A percentile compares a stretch with the other conserved stretches of the same genome.
These are phyloP conservation scores for Penicillium paneum DNA, from an alignment of 2,329 filamentous ascomycete species.

Conservation along the genomic window DNA sequence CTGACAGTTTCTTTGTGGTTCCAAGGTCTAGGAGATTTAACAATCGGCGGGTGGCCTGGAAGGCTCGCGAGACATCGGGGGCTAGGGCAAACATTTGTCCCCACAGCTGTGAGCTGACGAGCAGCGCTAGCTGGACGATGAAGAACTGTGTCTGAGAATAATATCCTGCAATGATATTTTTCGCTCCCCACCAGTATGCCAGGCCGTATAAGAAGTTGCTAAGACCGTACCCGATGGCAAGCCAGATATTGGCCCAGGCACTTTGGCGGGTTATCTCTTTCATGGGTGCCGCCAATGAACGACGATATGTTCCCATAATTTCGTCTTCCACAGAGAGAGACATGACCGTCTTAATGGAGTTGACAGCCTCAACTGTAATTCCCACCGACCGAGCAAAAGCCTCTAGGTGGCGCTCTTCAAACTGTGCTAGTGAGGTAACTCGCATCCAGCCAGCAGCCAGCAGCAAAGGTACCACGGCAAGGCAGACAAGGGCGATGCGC, in stretches of 20 bases:
- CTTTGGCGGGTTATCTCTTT: slow-evolving; percentile 48
- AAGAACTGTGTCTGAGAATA: slow-evolving; percentile 68
- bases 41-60: slow-evolving; percentile 58
- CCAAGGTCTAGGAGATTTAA: slow-evolving; percentile 39
- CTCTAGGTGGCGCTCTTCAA: slow-evolving; percentile 53
- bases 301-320: slow-evolving; percentile 44
- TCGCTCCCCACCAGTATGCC: slow-evolving; percentile 75
- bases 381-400: slow-evolving; percentile 51
- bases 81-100: slow-evolving; percentile 71
- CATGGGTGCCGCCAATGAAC: slow-evolving; percentile 45
- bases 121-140: slow-evolving; percentile 66
- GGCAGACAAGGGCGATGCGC: slow-evolving; percentile 71
- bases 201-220: slow-evolving; percentile 69
- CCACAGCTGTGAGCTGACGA: slow-evolving; percentile 69
- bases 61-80: slow-evolving; percentile 66
- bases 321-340: slow-evolving; percentile 51
- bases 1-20: slow-evolving; percentile 6
- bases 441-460: slow-evolving; percentile 67
- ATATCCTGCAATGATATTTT: slow-evolving; percentile 62
- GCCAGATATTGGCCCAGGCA: slow-evolving; percentile 44
- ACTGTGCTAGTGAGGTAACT: slow-evolving; percentile 56
- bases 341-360: slow-evolving; percentile 51
- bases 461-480: slow-evolving; percentile 65
- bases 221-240: slow-evolving; percentile 41
- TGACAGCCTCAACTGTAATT: slow-evolving; percentile 51